Conservation (phyloP, 169 alveolate species). For the Babesia ovis region DNA sequence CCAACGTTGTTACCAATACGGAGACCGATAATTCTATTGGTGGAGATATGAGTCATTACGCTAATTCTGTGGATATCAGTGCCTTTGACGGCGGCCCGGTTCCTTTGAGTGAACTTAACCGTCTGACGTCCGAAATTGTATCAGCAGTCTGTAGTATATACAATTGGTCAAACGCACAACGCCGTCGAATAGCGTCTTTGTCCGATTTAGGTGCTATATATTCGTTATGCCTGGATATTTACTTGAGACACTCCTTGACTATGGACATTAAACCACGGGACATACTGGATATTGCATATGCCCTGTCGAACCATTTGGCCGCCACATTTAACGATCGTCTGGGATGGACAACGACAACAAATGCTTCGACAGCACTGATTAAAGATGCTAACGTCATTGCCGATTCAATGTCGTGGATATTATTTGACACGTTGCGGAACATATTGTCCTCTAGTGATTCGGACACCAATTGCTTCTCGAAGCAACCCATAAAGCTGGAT, state of each 20-base stretch:
- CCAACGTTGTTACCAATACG: not conserved
- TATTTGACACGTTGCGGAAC: too few species aligned
- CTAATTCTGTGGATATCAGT: not conserved
- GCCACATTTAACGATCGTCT: not conserved
- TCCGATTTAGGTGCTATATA: not conserved
- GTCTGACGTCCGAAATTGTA: slow-evolving; percentile 10
- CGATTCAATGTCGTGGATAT: too few species aligned
- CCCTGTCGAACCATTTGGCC: not conserved
- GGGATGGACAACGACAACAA: too few species aligned
- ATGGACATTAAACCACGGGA: not conserved
- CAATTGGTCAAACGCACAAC: too few species aligned
- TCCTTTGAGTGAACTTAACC: slow-evolving; percentile 14
- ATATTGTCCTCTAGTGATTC: too few species aligned
- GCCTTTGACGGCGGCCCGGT: slow-evolving; percentile 28
- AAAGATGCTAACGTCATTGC: too few species aligned
- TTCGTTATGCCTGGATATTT: not conserved
- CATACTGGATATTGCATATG: not conserved
- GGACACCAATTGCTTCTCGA: too few species aligned
- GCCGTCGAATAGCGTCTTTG: not conserved
- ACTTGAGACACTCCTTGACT: slow-evolving; percentile 4
- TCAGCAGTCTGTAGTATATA: not conserved
- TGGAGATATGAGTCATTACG: not conserved
- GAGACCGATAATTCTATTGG: not conserved
- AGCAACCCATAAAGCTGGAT: not conserved
- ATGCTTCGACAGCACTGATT: too few species aligned